Base-by-base conservation (phyloP, 2,329 filamentous ascomycete species). In the Biscogniauxia sp. region DNA sequence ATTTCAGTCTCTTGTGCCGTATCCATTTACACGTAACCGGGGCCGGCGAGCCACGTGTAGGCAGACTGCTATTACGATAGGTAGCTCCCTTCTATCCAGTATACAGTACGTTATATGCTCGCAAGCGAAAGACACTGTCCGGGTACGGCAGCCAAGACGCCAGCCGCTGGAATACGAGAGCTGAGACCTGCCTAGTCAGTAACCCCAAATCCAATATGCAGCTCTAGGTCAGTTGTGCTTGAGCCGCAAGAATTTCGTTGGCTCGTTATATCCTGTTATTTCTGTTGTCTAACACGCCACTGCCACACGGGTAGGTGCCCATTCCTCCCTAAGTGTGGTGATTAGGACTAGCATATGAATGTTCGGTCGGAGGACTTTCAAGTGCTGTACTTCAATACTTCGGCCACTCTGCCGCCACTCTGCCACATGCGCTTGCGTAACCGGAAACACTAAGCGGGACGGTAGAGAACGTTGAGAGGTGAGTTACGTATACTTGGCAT, bases 101-200 rank as follows among this genome's bases (percentile, higher is more conserved):
- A 45, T 45, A 45, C 37, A 17, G 54, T 20, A 25, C 37, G 20
- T 26, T 25, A 41, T 26, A 56, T 28, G 53, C 17, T 8, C 15
- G 9, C 26, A 19, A 9, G 19, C 11, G 20, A 19, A 55, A 45
- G 37, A 54, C 56, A 17, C 50, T 56, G 55, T 63, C 56, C 6
- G 37, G 54, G 11, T 52, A 23, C 20, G 20, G 50, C 50, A 51
- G 50, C 53, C 53, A 23, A 53, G 17, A 25, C 53, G 25, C 41
- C 50, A 28, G 32, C 53, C 13, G 55, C 57, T n/a, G 52, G 23
- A 53, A 53, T 53, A 53, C 52, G 52, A 53, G 52, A 23, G 52
- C 20, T 53, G 52, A 53, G 52, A 13, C 25, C 17, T 19, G 13
- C 25, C 17, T 19, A 53, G 20, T 28, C n/a, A 45, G 37, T 45